These are phyloP conservation scores for Fraxinus angustifolia DNA, from an alignment of 305 asterid species.

Conservation along the genomic window DNA sequence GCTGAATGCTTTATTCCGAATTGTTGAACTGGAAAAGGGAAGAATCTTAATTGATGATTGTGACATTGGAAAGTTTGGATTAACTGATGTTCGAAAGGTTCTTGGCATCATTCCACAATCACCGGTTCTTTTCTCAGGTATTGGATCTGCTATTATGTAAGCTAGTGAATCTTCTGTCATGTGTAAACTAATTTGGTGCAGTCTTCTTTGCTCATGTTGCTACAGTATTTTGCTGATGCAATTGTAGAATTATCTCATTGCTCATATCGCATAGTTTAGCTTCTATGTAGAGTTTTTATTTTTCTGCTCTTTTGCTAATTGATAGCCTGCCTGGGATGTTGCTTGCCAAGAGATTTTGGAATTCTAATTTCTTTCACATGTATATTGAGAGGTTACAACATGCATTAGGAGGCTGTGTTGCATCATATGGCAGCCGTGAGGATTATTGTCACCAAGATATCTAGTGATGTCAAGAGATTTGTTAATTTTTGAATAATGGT, in stretches of 20 bases:
- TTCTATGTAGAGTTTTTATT: not conserved
- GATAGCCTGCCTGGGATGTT: not conserved
- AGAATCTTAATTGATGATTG: conserved; percentile 64
- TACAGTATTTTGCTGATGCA: not conserved
- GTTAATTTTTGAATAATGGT: not conserved
- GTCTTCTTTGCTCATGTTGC: not conserved
- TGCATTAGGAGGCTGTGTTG: not conserved
- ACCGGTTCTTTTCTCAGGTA: conserved; percentile 95
- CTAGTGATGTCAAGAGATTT: not conserved
- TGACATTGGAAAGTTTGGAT: conserved; percentile 65
- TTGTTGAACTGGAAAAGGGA: conserved; percentile 83
- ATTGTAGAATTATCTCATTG: not conserved
- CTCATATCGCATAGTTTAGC: not conserved
- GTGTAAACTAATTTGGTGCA: not conserved
- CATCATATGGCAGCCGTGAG: not conserved
- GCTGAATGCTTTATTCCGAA: conserved; percentile 79
- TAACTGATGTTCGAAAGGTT: conserved; percentile 67
- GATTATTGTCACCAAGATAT: not conserved
- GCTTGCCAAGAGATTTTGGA: not conserved
- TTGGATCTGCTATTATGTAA: not conserved
- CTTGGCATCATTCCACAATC: conserved; percentile 87
- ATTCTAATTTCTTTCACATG: not conserved
- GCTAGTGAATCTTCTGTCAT: not conserved
- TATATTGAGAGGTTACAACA: not conserved
- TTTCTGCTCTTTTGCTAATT: not conserved